Evolutionary conservation across 1,284 basidiomycete species (phyloP).

Genomic region (Veloboletus limbatus): DNA sequence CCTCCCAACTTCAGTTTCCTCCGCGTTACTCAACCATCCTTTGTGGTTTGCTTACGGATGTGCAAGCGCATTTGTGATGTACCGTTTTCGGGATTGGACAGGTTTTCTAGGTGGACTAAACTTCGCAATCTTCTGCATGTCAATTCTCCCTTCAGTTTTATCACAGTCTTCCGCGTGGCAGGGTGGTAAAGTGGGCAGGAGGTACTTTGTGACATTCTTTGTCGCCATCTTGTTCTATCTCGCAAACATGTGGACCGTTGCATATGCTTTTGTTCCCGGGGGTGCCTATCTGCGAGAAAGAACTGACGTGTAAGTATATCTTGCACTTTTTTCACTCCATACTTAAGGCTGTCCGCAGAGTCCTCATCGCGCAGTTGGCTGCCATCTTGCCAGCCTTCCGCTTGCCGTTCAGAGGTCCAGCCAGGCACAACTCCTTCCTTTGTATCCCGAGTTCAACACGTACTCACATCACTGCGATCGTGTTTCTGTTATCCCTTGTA

Average conservation of each 20-base stretch:
- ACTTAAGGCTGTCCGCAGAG: constrained; percentile 35
- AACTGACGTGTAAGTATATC: constrained; percentile 60
- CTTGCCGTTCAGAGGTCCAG: constrained; percentile 31
- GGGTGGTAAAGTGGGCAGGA: constrained; percentile 41
- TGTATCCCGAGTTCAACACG: constrained; percentile 15
- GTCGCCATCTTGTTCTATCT: constrained; percentile 66
- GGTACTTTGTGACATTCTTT: constrained; percentile 58
- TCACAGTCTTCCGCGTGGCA: constrained; percentile 37
- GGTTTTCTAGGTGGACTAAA: constrained; percentile 74
- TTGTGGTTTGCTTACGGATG: constrained; percentile 52
- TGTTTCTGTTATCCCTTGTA: constrained; percentile 46
- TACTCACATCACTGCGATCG: constrained; percentile 29
- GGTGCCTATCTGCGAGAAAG: constrained; percentile 79
- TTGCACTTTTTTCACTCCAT: background rate
- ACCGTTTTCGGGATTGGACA: constrained; percentile 65
- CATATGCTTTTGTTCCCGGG: constrained; percentile 92
- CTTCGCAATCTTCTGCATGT: constrained; percentile 67
- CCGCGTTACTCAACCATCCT: constrained; percentile 41
- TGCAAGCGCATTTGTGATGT: constrained; percentile 56
- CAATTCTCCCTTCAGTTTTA: constrained; percentile 56
- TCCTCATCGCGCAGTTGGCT: constrained; percentile 49
- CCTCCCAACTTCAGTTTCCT: constrained; percentile 25
- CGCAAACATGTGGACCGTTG: constrained; percentile 80
- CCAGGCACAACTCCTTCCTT: constrained; percentile 1
- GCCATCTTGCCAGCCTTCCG: constrained; percentile 49